Percentiles rank a stretch among this genome's conserved stretches.
phyloP scores from a whole-genome alignment of 768 basidiomycete genomes.

The Pleurotus ostreatus region DNA sequence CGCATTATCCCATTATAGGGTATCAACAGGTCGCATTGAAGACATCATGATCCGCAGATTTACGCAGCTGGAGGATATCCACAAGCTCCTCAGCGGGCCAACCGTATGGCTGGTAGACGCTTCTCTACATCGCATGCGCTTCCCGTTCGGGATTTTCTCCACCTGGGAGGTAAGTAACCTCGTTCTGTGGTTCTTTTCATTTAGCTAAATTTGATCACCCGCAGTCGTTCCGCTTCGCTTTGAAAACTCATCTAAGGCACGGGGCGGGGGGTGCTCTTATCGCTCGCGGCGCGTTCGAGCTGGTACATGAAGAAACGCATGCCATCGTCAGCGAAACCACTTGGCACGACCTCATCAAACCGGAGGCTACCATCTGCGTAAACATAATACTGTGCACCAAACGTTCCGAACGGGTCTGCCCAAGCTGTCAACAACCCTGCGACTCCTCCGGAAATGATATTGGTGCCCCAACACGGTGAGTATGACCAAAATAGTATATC shows the following conservation, averaged over 20 bases:
- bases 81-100: background rate
- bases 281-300: background rate
- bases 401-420: background rate
- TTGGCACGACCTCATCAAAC: background rate
- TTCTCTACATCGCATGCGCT: background rate
- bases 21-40: background rate
- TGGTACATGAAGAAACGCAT: background rate
- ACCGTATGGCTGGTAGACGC: slow-evolving; percentile 1
- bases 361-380: background rate
- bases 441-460: background rate
- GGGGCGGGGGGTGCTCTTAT: background rate
- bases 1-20: background rate
- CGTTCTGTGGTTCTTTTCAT: background rate
- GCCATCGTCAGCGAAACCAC: background rate
- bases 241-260: background rate
- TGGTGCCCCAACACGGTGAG: background rate
- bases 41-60: background rate
- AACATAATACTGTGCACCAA: background rate
- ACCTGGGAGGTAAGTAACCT: background rate
- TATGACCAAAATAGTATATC: background rate
- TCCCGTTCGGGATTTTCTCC: background rate
- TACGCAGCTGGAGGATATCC: background rate
- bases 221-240: background rate
- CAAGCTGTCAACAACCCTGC: background rate
- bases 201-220: too few species aligned